Conservation (phyloP, 2,329 filamentous ascomycete species). For the Fusarium burgessii region DNA sequence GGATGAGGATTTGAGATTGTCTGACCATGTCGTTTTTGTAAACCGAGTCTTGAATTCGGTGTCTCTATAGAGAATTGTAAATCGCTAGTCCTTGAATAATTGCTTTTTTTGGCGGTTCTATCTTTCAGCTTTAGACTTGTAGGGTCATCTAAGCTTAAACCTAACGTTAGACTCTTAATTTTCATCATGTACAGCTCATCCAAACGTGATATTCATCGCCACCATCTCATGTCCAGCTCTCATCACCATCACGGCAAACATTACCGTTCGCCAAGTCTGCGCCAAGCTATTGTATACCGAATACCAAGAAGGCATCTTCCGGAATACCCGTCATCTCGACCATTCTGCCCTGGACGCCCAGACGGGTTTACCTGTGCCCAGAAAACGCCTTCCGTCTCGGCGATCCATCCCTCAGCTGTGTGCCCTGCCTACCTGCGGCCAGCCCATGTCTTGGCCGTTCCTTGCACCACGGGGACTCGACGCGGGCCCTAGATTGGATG, state of each 20-base stretch:
- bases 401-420: slow-evolving; percentile 13
- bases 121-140: background rate
- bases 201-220: slow-evolving; percentile 1
- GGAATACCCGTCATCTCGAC: slow-evolving; percentile 12
- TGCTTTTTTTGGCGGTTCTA: background rate
- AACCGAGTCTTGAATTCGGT: slow-evolving; percentile 11
- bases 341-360: slow-evolving; percentile 12
- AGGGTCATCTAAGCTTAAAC: background rate
- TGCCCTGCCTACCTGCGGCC: background rate
- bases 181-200: background rate
- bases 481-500: slow-evolving; percentile 25
- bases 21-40: slow-evolving; percentile 9
- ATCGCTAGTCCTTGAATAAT: background rate
- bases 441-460: slow-evolving; percentile 26
- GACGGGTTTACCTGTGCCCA: background rate
- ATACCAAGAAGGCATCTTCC: slow-evolving; percentile 17
- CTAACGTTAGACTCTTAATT: background rate
- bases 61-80: background rate
- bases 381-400: slow-evolving; percentile 10
- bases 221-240: slow-evolving; percentile 1
- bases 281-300: slow-evolving; percentile 26
- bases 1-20: background rate
- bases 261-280: slow-evolving; percentile 22
- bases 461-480: slow-evolving; percentile 31
- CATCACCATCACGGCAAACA: slow-evolving; percentile 3